A percentile compares a stretch with the other conserved stretches of the same genome.
These are phyloP conservation scores for Macrolepiota fuliginosa DNA, from an alignment of 768 basidiomycete genomes.

Conservation along the genomic window DNA sequence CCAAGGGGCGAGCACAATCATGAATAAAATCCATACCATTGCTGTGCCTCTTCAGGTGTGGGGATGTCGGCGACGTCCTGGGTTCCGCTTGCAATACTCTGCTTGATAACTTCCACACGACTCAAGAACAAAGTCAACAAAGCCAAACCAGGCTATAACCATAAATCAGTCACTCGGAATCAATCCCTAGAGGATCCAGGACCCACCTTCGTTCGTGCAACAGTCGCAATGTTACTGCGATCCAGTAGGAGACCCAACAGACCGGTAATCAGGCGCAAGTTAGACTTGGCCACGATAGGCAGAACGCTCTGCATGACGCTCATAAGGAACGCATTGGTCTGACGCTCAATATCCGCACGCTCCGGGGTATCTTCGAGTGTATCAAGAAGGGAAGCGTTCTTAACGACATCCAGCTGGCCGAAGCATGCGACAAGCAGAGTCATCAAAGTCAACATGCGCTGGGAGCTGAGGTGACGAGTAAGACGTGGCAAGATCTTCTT, in stretches of 20 bases:
- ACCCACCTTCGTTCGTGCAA: conserved; percentile 81
- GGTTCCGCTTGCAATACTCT: conserved; percentile 50
- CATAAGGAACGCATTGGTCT: conserved; percentile 86
- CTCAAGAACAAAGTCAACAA: conserved; percentile 89
- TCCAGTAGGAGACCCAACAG: conserved; percentile 81
- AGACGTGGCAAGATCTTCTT: conserved; percentile 90
- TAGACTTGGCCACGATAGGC: conserved; percentile 75
- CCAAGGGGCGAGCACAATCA: not conserved
- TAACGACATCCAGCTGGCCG: conserved; percentile 89
- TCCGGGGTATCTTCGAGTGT: conserved; percentile 57
- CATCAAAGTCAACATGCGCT: conserved; percentile 82
- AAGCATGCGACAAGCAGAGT: conserved; percentile 95
- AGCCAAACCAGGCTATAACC: conserved; percentile 79
- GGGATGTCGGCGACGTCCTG: conserved; percentile 53
- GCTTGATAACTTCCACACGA: conserved; percentile 90
- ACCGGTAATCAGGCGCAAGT: conserved; percentile 81
- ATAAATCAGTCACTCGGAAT: too few species aligned
- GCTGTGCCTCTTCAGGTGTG: conserved; percentile 71
- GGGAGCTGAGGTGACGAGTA: conserved; percentile 74
- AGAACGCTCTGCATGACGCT: conserved; percentile 87
- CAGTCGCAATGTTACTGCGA: conserved; percentile 66
- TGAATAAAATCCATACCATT: conserved; percentile 48
- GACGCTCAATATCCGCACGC: conserved; percentile 72
- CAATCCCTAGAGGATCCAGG: too few species aligned
- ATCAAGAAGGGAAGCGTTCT: conserved; percentile 72